Percentiles rank a stretch among this genome's conserved stretches.
phyloP scores from a whole-genome alignment of 495 filamentous ascomycete genomes.

The Aspergillus sparsus region DNA sequence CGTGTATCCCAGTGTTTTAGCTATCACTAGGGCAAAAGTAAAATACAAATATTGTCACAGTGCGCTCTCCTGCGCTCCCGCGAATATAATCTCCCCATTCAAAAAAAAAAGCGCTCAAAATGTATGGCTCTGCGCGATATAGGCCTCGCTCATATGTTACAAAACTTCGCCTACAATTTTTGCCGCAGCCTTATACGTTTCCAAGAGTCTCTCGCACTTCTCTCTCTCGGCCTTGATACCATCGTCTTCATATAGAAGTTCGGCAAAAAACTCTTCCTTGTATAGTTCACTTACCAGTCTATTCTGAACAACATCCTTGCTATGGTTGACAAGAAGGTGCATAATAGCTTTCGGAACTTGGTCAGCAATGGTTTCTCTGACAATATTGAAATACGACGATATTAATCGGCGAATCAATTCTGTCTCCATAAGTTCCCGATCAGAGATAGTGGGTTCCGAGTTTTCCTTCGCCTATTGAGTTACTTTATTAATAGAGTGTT shows the following conservation, averaged over 20 bases:
- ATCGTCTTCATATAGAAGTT: conserved; percentile 96
- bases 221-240: conserved; percentile 94
- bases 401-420: conserved; percentile 96
- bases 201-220: conserved; percentile 93
- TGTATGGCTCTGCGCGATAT: no score
- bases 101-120: no score
- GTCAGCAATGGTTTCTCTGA: conserved; percentile 94
- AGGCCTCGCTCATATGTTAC: conserved; percentile 44
- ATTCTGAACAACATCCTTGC: conserved; percentile 97
- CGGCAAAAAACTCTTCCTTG: conserved; percentile 88
- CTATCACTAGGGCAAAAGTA: no score
- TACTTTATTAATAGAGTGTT: not conserved
- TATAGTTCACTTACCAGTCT: conserved; percentile 94
- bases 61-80: no score
- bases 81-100: no score
- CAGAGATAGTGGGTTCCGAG: conserved; percentile 80
- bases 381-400: conserved; percentile 97
- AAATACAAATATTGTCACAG: no score
- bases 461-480: conserved; percentile 41
- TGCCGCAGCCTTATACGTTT: conserved; percentile 93
- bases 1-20: no score
- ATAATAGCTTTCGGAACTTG: conserved; percentile 98
- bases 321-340: conserved; percentile 97
- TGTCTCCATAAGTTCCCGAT: conserved; percentile 94
- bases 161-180: conserved; percentile 97